A percentile compares a stretch with the other conserved stretches of the same genome.
Conservation (phyloP, 495 filamentous ascomycete species). For the Podospora fimiseda region DNA sequence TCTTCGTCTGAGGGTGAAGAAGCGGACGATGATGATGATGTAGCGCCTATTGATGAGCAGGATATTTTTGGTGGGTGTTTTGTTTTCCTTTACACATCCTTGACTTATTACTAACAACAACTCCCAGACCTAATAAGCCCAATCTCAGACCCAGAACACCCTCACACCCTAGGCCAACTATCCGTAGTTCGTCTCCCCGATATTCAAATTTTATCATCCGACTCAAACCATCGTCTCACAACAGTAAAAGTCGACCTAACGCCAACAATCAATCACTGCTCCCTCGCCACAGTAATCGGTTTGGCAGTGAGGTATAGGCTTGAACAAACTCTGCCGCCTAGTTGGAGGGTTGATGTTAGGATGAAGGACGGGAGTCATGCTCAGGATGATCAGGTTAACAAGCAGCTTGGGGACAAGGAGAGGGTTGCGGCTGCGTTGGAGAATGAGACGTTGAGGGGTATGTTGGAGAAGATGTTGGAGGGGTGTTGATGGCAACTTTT, state of each 20-base stretch:
- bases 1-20: not conserved
- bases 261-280: conserved; percentile 97
- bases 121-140: conserved; percentile 78
- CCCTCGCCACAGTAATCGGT: conserved; percentile 91
- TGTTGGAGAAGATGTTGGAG: conserved; percentile 89
- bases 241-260: conserved; percentile 70
- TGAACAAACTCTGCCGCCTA: conserved; percentile 84
- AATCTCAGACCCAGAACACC: conserved; percentile 95
- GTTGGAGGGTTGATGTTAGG: conserved; percentile 84
- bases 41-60: conserved; percentile 89
- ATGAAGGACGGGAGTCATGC: conserved; percentile 96
- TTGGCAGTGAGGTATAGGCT: conserved; percentile 86
- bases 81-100: not conserved
- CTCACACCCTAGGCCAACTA: conserved; percentile 82
- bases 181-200: conserved; percentile 92
- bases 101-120: not conserved
- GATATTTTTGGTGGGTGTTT: conserved; percentile 77
- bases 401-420: conserved; percentile 94
- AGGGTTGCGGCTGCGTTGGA: conserved; percentile 90
- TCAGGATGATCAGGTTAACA: conserved; percentile 90
- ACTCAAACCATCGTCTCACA: conserved; percentile 41
- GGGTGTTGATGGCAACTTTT: no score
- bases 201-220: conserved; percentile 63
- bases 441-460: conserved; percentile 80
- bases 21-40: conserved; percentile 36